Percentiles rank a stretch among this genome's conserved stretches.
Conservation (phyloP, 352 stramenopile genomes). For the Pythium insidiosum region DNA sequence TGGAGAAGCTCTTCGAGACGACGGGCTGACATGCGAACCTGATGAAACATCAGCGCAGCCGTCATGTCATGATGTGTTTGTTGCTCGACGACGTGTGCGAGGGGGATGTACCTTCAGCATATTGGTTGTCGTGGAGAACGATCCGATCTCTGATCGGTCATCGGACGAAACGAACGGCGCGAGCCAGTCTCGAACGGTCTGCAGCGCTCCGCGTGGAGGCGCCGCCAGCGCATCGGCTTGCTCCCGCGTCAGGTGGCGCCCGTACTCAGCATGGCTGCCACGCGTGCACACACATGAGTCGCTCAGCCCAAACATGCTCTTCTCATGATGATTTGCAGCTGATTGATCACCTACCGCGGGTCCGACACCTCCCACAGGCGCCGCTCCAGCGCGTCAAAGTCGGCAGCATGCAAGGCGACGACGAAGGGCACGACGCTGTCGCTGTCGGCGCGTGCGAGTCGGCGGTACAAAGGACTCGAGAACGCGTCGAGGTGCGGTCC, state of each 20-base stretch:
- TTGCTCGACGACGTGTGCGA: too few relatives aligned
- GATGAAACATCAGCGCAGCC: too few relatives aligned
- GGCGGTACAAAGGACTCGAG: slow-evolving; percentile 4
- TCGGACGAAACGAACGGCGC: slow-evolving; percentile 12
- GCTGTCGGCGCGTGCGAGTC: slow-evolving; percentile 1
- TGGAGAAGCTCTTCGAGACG: neutral
- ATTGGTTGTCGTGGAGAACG: slow-evolving; percentile 9
- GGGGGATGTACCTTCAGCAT: slow-evolving; percentile 22
- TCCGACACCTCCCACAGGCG: slow-evolving; percentile 45
- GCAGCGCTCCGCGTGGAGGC: slow-evolving; percentile 32
- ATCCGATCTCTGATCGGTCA: neutral
- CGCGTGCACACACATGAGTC: neutral
- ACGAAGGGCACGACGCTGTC: slow-evolving; percentile 40
- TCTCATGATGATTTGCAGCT: neutral
- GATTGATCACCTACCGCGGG: slow-evolving; percentile 28
- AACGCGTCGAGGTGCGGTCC: slow-evolving; percentile 8
- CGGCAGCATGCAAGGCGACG: slow-evolving; percentile 32
- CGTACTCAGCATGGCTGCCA: slow-evolving; percentile 43
- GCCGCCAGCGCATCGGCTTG: slow-evolving; percentile 32
- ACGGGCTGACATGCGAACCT: neutral
- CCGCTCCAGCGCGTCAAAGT: slow-evolving; percentile 46
- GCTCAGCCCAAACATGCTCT: neutral
- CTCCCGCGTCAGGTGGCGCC: slow-evolving; percentile 31
- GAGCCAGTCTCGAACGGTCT: slow-evolving; percentile 43
- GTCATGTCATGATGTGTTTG: too few relatives aligned